Base-by-base conservation (phyloP, 1,284 basidiomycete species). In the Boletus calvinii region DNA sequence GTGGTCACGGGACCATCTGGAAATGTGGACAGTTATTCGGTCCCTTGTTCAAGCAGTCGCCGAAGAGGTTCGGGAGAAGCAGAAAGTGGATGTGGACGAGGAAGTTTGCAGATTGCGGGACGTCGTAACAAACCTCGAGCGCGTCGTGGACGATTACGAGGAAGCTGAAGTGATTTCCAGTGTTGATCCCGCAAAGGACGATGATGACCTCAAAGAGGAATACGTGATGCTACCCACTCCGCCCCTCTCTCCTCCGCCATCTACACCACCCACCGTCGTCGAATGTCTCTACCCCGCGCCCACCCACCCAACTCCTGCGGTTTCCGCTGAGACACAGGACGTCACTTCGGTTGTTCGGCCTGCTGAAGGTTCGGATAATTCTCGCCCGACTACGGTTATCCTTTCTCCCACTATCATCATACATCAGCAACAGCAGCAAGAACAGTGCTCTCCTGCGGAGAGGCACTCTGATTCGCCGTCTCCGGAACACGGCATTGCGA, bases 1-100 rank as follows among this genome's bases (percentile, higher is more conserved):
- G 74, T 85, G 84, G 82, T 75, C 77, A 34, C 75, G 75, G 47
- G 79, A 84, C 57, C 83, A 82, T 61, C 65, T 74, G 7, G 83
- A 86, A 67, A 75, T 84, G 59, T 76, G 74, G 66, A 73, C 77
- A 49, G 72, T 86, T 41, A 74, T 86, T 40, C 74, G 75, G 40
- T 76, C 77, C 32, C 80, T 84, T 60, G 75, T 80, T 30, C 71
- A 77, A 53, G 75, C 84, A 43, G 69, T 88, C 37, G 82, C 75
- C 20, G 85, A 86, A 62, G 84, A 87, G 68, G 73, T 85, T 48
- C 73, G 76, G 46, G 79, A 79, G 64, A 77, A 79, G 56, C 73
- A 76, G 57, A 69, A 62, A 46, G 64, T 70, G 35, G 70, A 73
- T 42, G 64, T 69, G 50, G 53, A 69, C 48, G 62, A 71, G 46